phyloP scores from a whole-genome alignment of 768 basidiomycete species.

The Naematelia aurantialba region DNA sequence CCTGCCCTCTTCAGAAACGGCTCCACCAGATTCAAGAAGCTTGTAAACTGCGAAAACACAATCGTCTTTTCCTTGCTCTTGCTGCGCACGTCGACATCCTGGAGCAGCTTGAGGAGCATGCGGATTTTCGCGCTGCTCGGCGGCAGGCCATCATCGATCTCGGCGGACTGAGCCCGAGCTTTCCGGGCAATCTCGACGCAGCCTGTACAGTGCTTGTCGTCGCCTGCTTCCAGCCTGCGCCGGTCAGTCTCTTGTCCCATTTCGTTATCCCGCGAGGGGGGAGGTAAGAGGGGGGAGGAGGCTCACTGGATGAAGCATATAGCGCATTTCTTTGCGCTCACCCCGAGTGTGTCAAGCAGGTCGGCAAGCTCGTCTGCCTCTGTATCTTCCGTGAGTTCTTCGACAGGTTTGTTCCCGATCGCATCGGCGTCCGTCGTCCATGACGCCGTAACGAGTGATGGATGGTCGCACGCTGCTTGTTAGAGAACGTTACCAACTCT shows the following conservation, averaged over 20 bases:
- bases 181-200: slow-evolving; percentile 59
- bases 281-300: not conserved
- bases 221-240: slow-evolving; percentile 45
- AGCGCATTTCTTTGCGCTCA: slow-evolving; percentile 66
- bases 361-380: slow-evolving; percentile 69
- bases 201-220: slow-evolving; percentile 55
- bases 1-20: slow-evolving; percentile 70
- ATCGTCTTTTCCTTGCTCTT: slow-evolving; percentile 79
- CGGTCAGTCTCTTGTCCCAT: slow-evolving; percentile 18
- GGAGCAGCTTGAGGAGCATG: slow-evolving; percentile 70
- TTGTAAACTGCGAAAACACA: slow-evolving; percentile 85
- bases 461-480: slow-evolving; percentile 79
- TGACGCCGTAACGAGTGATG: slow-evolving; percentile 70
- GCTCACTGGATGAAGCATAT: slow-evolving; percentile 71
- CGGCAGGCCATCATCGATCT: slow-evolving; percentile 54
- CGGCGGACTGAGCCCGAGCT: slow-evolving; percentile 54
- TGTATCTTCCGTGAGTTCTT: slow-evolving; percentile 53
- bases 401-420: slow-evolving; percentile 60
- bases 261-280: too few relatives aligned
- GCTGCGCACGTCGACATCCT: slow-evolving; percentile 60
- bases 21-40: slow-evolving; percentile 76
- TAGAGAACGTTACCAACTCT: slow-evolving; percentile 9
- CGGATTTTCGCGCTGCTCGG: slow-evolving; percentile 81
- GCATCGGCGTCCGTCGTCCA: slow-evolving; percentile 65
- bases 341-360: slow-evolving; percentile 66